A percentile compares a stretch with the other conserved stretches of the same genome.
Evolutionary conservation across 192 early-diverging fungal species (phyloP).

Genomic region (Polychytrium aggregatum): DNA sequence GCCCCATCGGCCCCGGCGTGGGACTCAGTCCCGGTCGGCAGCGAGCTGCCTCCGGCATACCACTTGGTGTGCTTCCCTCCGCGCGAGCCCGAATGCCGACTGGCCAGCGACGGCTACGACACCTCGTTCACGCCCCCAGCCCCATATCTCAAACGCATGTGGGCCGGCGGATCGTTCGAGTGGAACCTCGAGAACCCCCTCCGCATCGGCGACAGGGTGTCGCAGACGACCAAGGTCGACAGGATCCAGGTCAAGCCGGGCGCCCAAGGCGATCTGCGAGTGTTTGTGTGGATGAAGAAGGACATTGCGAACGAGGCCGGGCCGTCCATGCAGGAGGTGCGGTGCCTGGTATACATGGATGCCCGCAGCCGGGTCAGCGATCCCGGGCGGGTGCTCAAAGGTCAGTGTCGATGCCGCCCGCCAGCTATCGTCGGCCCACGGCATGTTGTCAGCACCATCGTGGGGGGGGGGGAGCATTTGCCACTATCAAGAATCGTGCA

Average conservation of each 20-base stretch:
- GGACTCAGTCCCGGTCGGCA: no score
- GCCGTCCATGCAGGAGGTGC: slow-evolving; percentile 46
- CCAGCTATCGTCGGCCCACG: no score
- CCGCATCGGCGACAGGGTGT: slow-evolving; percentile 48
- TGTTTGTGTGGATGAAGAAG: slow-evolving; percentile 60
- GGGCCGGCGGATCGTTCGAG: slow-evolving; percentile 64
- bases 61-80: slow-evolving; percentile 76
- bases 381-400: no score
- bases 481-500: no score
- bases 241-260: slow-evolving; percentile 41
- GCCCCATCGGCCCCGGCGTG: no score
- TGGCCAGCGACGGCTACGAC: slow-evolving; percentile 78
- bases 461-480: no score
- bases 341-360: slow-evolving; percentile 55
- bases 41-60: no score
- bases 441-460: no score
- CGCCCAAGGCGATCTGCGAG: slow-evolving; percentile 12
- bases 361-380: no score
- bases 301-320: slow-evolving; percentile 51
- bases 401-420: no score
- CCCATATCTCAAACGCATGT: slow-evolving; percentile 70
- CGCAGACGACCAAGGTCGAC: slow-evolving; percentile 44
- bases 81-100: slow-evolving; percentile 44
- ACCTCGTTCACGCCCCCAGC: slow-evolving; percentile 59
- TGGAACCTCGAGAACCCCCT: slow-evolving; percentile 49